Conservation (phyloP, 495 filamentous ascomycete species). For the Aspergillus kassunensis region DNA sequence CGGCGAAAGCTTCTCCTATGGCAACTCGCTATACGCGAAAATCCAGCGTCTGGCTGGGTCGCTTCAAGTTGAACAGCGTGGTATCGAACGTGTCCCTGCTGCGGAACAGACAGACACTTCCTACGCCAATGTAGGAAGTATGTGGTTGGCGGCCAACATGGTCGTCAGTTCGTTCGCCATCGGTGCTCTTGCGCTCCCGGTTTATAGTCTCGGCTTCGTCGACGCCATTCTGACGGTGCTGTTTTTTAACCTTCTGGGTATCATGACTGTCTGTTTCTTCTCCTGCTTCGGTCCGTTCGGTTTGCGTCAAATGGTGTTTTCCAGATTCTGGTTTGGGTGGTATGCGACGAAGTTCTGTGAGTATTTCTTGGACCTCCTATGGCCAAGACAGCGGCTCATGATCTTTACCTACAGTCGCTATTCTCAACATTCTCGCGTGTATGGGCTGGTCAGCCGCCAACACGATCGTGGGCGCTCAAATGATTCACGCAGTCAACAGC, state of each 20-base stretch:
- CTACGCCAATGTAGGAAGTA: slow-evolving; percentile 65
- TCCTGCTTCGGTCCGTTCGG: slow-evolving; percentile 80
- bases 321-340: slow-evolving; percentile 76
- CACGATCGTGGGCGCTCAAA: slow-evolving; percentile 77
- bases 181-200: slow-evolving; percentile 63
- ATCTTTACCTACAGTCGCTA: slow-evolving; percentile 48
- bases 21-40: slow-evolving; percentile 59
- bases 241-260: slow-evolving; percentile 74
- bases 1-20: slow-evolving; percentile 58
- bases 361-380: slow-evolving; percentile 20
- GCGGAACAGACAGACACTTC: slow-evolving; percentile 66
- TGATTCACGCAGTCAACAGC: slow-evolving; percentile 71
- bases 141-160: slow-evolving; percentile 86
- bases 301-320: slow-evolving; percentile 82
- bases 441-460: slow-evolving; percentile 75
- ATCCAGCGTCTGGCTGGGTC: slow-evolving; percentile 65
- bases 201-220: slow-evolving; percentile 68
- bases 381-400: neutral
- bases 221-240: slow-evolving; percentile 73
- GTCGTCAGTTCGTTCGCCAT: slow-evolving; percentile 79
- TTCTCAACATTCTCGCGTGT: slow-evolving; percentile 74
- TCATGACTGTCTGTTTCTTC: slow-evolving; percentile 74
- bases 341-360: slow-evolving; percentile 67
- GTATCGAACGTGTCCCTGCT: slow-evolving; percentile 75
- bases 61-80: slow-evolving; percentile 70